These are phyloP conservation scores for Syzygium malaccense DNA, from an alignment of 441 rosid genomes.

Conservation along the genomic window DNA sequence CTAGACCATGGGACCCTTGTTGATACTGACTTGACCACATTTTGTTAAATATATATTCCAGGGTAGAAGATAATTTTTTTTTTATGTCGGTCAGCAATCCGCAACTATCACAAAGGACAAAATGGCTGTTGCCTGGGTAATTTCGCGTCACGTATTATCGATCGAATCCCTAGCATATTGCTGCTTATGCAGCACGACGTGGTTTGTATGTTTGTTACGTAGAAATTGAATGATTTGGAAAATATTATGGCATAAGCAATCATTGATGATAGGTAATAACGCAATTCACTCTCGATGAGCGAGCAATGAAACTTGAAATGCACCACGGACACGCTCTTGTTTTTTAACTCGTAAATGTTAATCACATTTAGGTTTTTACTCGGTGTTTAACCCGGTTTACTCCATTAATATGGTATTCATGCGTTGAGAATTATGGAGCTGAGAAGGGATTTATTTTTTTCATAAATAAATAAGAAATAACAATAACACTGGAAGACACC, in stretches of 20 bases:
- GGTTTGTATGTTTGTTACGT: rapidly evolving
- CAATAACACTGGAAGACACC: neutral
- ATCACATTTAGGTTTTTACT: neutral
- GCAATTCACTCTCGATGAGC: neutral
- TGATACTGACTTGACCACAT: rapidly evolving
- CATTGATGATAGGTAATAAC: neutral
- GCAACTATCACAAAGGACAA: neutral
- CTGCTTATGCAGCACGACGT: neutral
- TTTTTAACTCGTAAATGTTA: neutral
- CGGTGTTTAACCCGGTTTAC: neutral
- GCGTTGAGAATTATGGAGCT: neutral
- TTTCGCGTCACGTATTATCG: neutral
- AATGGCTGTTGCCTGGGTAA: neutral
- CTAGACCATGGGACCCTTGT: neutral
- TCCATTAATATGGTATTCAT: neutral
- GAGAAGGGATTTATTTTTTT: neutral
- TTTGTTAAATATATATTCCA: rapidly evolving
- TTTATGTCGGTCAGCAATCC: neutral
- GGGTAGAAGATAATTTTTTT: neutral
- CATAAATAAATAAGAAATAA: neutral
- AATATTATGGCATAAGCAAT: no score
- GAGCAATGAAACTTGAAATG: neutral
- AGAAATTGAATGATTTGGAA: no score
- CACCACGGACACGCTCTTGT: neutral
- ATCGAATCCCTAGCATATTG: neutral